Evolutionary conservation across 225 moss, liverwort and hornwort genomes (phyloP).

Genomic region (Ulota crispa): DNA sequence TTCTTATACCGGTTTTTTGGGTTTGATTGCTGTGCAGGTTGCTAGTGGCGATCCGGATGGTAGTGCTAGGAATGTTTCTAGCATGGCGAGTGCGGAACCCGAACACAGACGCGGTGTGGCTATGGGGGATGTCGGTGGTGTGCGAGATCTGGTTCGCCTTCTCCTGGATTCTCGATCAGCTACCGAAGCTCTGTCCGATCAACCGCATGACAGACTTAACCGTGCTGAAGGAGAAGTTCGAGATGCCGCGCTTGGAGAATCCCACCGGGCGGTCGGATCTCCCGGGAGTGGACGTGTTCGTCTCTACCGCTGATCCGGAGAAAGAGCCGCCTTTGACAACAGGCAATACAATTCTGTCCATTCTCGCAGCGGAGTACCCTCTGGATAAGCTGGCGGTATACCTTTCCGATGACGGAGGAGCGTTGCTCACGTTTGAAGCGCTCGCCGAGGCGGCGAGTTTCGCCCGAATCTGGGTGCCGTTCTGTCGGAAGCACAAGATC

Average conservation of each 20-base stretch:
- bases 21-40: constrained; percentile 33
- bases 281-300: constrained; percentile 69
- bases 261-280: constrained; percentile 57
- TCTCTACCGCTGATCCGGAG: constrained; percentile 61
- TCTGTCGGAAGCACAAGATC: constrained; percentile 71
- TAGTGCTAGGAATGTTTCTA: constrained; percentile 47
- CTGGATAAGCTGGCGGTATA: constrained; percentile 52
- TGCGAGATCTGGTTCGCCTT: constrained; percentile 86
- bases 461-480: constrained; percentile 72
- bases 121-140: constrained; percentile 82
- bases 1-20: not conserved
- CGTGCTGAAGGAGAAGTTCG: constrained; percentile 75
- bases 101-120: constrained; percentile 68
- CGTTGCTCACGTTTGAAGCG: constrained; percentile 69
- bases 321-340: constrained; percentile 64
- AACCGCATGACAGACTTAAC: constrained; percentile 76
- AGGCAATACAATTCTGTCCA: constrained; percentile 55
- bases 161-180: constrained; percentile 85
- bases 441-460: constrained; percentile 77
- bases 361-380: constrained; percentile 54
- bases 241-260: constrained; percentile 53
- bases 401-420: constrained; percentile 66
- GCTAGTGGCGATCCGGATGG: constrained; percentile 51
- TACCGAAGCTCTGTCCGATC: constrained; percentile 86
- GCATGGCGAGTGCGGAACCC: constrained; percentile 66